Conservation (phyloP, 2,329 filamentous ascomycete genomes). For the Teratosphaeria destructans region DNA sequence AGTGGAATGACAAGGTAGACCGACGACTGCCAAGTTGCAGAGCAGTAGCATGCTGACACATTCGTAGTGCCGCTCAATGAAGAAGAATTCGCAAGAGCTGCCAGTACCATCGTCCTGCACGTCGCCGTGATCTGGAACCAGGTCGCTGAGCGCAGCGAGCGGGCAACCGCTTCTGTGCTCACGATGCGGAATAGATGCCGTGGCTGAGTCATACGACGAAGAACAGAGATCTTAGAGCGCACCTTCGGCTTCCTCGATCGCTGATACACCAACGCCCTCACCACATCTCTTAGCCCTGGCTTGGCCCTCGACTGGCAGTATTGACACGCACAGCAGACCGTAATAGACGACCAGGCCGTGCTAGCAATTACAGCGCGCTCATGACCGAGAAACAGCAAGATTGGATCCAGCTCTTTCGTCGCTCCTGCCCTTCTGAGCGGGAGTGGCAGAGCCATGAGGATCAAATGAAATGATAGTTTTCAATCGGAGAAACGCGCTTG, state of each 20-base stretch:
- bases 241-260: slow-evolving; percentile 4
- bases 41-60: not conserved
- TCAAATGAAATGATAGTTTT: slow-evolving; percentile 26
- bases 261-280: slow-evolving; percentile 4
- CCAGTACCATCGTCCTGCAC: slow-evolving; percentile 1
- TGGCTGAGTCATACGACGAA: slow-evolving; percentile 16
- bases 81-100: not conserved
- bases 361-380: slow-evolving; percentile 13
- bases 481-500: slow-evolving; percentile 26
- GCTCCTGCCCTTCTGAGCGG: slow-evolving; percentile 1
- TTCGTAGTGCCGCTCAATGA: not conserved
- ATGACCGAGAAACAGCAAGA: slow-evolving; percentile 15
- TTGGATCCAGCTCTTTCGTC: slow-evolving; percentile 10
- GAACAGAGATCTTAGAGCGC: slow-evolving; percentile 22
- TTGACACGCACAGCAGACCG: slow-evolving; percentile 1
- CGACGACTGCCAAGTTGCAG: not conserved
- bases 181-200: slow-evolving; percentile 4
- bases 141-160: not conserved
- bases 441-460: slow-evolving; percentile 16
- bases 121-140: not conserved
- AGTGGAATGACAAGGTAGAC: not conserved
- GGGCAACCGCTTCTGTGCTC: not conserved
- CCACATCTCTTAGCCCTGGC: not conserved
- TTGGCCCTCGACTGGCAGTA: not conserved
- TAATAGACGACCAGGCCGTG: slow-evolving; percentile 7